phyloP scores from a whole-genome alignment of 2,329 filamentous ascomycete genomes.

The Keithomyces neogunnii region DNA sequence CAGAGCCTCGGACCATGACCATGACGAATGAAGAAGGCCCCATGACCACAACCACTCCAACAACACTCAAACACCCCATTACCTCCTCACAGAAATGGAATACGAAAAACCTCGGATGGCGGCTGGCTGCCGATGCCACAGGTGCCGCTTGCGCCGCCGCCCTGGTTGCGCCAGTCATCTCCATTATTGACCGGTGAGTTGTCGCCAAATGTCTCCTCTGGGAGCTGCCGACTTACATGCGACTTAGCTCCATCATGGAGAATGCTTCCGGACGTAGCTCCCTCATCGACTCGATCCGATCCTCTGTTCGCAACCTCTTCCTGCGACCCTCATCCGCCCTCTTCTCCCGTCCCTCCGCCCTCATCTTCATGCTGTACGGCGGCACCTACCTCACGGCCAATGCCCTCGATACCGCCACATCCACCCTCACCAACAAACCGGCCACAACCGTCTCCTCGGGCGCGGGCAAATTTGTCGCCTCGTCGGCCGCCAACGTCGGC shows the following conservation, averaged over 20 bases:
- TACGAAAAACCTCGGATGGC: constrained; percentile 59
- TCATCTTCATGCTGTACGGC: constrained; percentile 71
- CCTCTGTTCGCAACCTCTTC: constrained; percentile 48
- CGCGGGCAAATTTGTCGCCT: constrained; percentile 71
- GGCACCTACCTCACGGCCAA: constrained; percentile 89
- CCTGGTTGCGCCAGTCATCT: constrained; percentile 75
- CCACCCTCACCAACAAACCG: constrained; percentile 50
- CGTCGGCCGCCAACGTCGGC: constrained; percentile 72
- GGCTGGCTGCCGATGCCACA: constrained; percentile 59
- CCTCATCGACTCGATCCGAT: constrained; percentile 49
- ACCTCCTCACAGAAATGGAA: constrained; percentile 48
- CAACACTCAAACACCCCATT: background rate
- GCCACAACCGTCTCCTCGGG: constrained; percentile 62
- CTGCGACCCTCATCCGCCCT: constrained; percentile 53
- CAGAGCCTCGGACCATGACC: background rate
- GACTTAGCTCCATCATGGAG: constrained; percentile 63
- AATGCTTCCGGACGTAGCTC: constrained; percentile 64
- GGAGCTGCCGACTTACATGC: constrained; percentile 8
- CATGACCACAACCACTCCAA: background rate
- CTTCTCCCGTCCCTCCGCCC: constrained; percentile 56
- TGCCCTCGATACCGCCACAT: constrained; percentile 68
- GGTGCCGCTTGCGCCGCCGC: constrained; percentile 65
- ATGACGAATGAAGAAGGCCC: background rate
- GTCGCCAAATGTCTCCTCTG: background rate
- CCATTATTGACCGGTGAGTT: constrained; percentile 72